Percentiles rank a stretch among this genome's conserved stretches.
These are phyloP conservation scores for Coelastrella sp. DNA, from an alignment of 139 green algal species.

Conservation along the genomic window DNA sequence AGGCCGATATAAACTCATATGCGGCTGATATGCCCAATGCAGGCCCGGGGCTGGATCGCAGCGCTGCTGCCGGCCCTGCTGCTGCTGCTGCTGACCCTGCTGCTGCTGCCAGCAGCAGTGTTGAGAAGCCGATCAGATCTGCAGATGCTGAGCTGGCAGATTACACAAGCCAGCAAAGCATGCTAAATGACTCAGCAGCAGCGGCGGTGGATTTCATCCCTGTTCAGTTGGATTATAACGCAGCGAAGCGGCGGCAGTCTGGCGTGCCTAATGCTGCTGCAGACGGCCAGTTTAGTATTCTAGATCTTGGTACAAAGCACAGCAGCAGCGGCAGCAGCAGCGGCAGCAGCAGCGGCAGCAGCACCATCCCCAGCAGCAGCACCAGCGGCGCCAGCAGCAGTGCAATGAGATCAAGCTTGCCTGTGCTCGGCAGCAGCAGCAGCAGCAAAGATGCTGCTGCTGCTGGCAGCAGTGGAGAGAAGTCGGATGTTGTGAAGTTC, in stretches of 20 bases:
- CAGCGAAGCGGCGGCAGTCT: neutral
- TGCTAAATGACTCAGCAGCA: neutral
- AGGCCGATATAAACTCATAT: slow-evolving; percentile 9
- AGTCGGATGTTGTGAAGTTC: no score
- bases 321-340: no score
- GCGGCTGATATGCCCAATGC: neutral
- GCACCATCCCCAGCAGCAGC: neutral
- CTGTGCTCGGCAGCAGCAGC: slow-evolving; percentile 13
- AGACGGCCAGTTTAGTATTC: neutral
- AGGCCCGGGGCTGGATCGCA: neutral
- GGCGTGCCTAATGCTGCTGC: no score
- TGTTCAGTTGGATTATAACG: neutral
- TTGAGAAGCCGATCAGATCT: neutral
- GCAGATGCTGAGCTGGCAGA: slow-evolving; percentile 19
- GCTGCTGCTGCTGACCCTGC: neutral
- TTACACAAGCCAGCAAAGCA: slow-evolving; percentile 4
- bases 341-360: no score
- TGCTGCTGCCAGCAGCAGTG: slow-evolving; percentile 10
- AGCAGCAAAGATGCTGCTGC: neutral
- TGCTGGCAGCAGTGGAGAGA: neutral
- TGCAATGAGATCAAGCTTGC: neutral
- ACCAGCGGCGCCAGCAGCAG: neutral
- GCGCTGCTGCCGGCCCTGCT: neutral
- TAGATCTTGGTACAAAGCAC: neutral
- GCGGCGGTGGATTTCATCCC: neutral